Evolutionary conservation across 2,329 filamentous ascomycete genomes (phyloP).

Genomic region (Tolypocladium capitatum): DNA sequence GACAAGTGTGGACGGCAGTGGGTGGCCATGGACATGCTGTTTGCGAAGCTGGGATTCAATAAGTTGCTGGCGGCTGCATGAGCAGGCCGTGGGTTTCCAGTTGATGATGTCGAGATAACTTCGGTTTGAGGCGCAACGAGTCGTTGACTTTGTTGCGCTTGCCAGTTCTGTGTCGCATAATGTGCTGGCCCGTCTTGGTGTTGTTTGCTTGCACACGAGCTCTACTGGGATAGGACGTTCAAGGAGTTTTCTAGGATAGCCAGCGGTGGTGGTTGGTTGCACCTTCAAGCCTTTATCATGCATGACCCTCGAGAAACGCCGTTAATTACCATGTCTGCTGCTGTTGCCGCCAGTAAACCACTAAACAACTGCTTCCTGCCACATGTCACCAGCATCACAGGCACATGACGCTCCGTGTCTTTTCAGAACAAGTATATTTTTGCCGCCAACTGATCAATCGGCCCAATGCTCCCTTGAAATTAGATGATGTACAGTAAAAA

Average conservation of each 20-base stretch:
- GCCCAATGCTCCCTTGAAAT: conserved; percentile 7
- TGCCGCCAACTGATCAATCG: conserved; percentile 5
- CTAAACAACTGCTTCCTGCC: background rate
- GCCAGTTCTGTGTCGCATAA: background rate
- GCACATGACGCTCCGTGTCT: background rate
- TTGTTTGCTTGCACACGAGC: too few relatives aligned
- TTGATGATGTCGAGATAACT: background rate
- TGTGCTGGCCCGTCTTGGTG: background rate
- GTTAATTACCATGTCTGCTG: too few relatives aligned
- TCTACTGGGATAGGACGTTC: background rate
- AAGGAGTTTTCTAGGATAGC: background rate
- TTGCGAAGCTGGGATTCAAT: conserved; percentile 52
- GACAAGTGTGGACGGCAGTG: conserved; percentile 84
- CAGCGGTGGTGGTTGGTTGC: background rate
- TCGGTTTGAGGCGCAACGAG: background rate
- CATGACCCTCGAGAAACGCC: background rate
- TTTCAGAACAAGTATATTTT: conserved; percentile 6
- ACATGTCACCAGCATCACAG: background rate
- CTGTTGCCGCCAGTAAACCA: background rate
- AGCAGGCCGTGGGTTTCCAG: background rate
- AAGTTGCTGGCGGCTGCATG: conserved; percentile 11
- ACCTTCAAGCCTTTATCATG: too few relatives aligned
- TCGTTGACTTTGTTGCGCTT: background rate
- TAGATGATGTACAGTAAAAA: conserved; percentile 14
- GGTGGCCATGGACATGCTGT: conserved; percentile 87